Evolutionary conservation across 306 rosid genomes (phyloP).

Genomic region (Senna tora): DNA sequence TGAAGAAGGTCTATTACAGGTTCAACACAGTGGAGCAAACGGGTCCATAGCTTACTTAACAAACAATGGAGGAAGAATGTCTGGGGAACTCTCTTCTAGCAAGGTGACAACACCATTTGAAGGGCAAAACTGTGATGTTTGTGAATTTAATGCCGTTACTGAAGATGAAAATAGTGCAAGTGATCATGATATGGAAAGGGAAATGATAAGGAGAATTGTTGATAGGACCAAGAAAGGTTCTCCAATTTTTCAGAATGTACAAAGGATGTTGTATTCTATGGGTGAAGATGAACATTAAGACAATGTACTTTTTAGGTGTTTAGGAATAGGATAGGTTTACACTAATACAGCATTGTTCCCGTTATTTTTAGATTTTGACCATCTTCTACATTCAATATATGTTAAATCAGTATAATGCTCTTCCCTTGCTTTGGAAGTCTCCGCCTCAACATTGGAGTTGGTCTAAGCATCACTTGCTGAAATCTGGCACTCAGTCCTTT

Average conservation of each 20-base stretch:
- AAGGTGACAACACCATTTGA: constrained; percentile 34
- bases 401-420: neutral
- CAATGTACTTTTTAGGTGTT: constrained; percentile 36
- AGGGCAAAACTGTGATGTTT: constrained; percentile 40
- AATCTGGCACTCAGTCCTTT: neutral
- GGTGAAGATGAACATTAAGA: constrained; percentile 46
- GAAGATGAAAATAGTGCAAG: constrained; percentile 55
- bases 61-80: constrained; percentile 27
- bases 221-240: constrained; percentile 82
- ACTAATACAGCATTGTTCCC: neutral
- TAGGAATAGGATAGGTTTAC: constrained; percentile 16
- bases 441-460: neutral
- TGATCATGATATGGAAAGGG: constrained; percentile 66
- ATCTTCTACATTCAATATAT: too few relatives aligned
- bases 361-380: neutral
- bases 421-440: constrained; percentile 3
- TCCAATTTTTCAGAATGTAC: constrained; percentile 66
- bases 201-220: constrained; percentile 75
- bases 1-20: constrained; percentile 2
- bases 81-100: constrained; percentile 35
- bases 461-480: neutral
- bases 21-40: constrained; percentile 37
- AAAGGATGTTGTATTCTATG: constrained; percentile 57
- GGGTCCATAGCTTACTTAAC: constrained; percentile 29
- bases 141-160: constrained; percentile 36